Base-by-base conservation (phyloP, 2,329 filamentous ascomycete genomes). In the Coleophoma cylindrospora region DNA sequence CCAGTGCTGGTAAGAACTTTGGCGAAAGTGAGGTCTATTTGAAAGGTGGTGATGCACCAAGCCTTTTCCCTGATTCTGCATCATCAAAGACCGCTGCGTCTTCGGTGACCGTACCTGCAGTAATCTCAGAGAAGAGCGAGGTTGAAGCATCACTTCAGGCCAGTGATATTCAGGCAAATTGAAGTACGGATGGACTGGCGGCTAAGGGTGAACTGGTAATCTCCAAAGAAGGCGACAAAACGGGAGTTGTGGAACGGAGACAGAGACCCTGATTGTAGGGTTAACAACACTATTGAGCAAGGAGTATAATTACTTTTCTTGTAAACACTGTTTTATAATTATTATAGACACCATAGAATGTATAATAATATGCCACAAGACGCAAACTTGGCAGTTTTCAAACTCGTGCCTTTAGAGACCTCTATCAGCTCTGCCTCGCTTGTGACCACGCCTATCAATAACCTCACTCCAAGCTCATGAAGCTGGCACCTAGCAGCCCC, bases 21-120 rank as follows among this genome's bases (percentile, higher is more conserved):
- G 94, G 94, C 27, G 91, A 96, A 72, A 86, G 81, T 47, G 94
- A 99, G 72, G 80, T 84, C 52, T 96, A 92, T 63, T 75, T 99
- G n/a, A 82, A 83, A 55, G 92, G 92, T n/a, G 63, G 57, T 40
- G 50, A 61, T 56, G 51, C 40, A 34, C 52, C 55, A 43, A 64
- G 62, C 41, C 38, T 66, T 41, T 27, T 27, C 27, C 27, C 27
- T 3, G 27, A 27, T 7, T 8, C 27, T 27, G 27, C 27, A 27
- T 27, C 27, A 10, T 27, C 27, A 27, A 27, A 27, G 9, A 27
- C 27, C 6, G 27, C 27, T 10, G 27, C 7, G 3, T 27, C 27
- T 27, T 27, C 27, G 3, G 27, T 27, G 27, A 10, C 27, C 9
- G 27, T 41, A 19, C 7, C 45, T 17, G 32, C 45, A 27, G 27